phyloP scores from a whole-genome alignment of 1,139 yeast species.

The Blastobotrys raffinosifermentans region DNA sequence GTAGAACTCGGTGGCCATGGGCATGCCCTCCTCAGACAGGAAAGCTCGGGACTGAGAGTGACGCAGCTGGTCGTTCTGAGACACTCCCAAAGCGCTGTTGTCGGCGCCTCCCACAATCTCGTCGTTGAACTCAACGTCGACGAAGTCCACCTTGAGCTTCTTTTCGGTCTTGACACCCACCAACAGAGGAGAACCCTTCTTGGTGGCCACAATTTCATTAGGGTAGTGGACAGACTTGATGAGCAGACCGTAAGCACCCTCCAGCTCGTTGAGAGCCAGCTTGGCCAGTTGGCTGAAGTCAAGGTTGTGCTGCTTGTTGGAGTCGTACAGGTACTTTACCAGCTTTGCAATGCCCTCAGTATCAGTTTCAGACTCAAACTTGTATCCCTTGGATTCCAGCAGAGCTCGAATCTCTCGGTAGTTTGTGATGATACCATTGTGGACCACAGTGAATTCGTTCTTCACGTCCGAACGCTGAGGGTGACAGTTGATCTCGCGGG shows the following conservation, averaged over 20 bases:
- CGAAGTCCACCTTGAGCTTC: constrained; percentile 94
- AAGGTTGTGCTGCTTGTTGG: constrained; percentile 63
- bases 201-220: constrained; percentile 92
- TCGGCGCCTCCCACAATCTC: constrained; percentile 30
- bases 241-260: constrained; percentile 95
- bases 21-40: constrained; percentile 83
- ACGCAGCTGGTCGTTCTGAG: constrained; percentile 53
- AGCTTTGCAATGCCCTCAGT: constrained; percentile 97
- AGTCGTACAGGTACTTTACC: constrained; percentile 84
- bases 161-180: constrained; percentile 96
- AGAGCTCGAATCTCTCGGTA: constrained; percentile 84
- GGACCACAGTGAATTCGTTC: constrained; percentile 88
- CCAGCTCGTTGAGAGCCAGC: constrained; percentile 85
- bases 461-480: constrained; percentile 86
- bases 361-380: constrained; percentile 91
- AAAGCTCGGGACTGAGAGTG: constrained; percentile 92
- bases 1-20: constrained; percentile 93
- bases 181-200: constrained; percentile 96
- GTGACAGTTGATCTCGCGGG: constrained; percentile 80
- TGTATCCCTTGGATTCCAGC: constrained; percentile 69
- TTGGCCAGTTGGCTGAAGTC: constrained; percentile 92
- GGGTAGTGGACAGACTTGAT: constrained; percentile 92
- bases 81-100: constrained; percentile 21
- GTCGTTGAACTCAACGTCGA: constrained; percentile 95
- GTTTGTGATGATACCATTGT: constrained; percentile 97